Conservation (phyloP, 2,329 filamentous ascomycete genomes). For the Phialophora tarda region DNA sequence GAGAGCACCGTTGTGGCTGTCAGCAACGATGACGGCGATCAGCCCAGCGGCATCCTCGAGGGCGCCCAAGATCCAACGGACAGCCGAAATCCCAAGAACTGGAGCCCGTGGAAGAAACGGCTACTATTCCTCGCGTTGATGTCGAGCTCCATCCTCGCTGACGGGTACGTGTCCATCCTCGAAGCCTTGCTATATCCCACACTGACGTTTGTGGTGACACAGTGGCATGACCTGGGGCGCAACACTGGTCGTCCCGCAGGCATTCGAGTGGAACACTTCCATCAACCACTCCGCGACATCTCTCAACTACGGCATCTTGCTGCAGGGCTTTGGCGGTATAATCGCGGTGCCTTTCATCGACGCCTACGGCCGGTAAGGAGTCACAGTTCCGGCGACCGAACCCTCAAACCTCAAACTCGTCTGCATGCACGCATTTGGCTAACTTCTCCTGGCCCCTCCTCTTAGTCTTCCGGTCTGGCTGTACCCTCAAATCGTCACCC, state of each 20-base stretch:
- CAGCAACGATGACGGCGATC: slow-evolving; percentile 29
- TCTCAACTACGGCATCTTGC: slow-evolving; percentile 49
- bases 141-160: slow-evolving; percentile 46
- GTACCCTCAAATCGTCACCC: slow-evolving; percentile 49
- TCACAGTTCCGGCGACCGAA: slow-evolving; percentile 6
- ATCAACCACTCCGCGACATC: slow-evolving; percentile 46
- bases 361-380: slow-evolving; percentile 49
- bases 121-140: slow-evolving; percentile 46
- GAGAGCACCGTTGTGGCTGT: slow-evolving; percentile 16
- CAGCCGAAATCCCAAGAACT: slow-evolving; percentile 41
- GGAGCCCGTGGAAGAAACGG: slow-evolving; percentile 42
- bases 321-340: slow-evolving; percentile 49
- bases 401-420: no score
- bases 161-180: slow-evolving; percentile 42
- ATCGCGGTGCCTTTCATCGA: slow-evolving; percentile 49
- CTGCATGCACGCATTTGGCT: neutral
- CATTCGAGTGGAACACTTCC: slow-evolving; percentile 45
- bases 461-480: slow-evolving; percentile 50
- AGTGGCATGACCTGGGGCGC: slow-evolving; percentile 50
- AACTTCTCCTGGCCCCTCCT: slow-evolving; percentile 1
- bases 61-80: slow-evolving; percentile 37
- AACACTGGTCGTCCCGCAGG: slow-evolving; percentile 48
- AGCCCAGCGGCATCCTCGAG: slow-evolving; percentile 36
- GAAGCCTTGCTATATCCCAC: neutral
- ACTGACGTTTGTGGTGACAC: neutral